Conservation (phyloP, 164 flowering plant species). For the Cinnamomum chago region DNA sequence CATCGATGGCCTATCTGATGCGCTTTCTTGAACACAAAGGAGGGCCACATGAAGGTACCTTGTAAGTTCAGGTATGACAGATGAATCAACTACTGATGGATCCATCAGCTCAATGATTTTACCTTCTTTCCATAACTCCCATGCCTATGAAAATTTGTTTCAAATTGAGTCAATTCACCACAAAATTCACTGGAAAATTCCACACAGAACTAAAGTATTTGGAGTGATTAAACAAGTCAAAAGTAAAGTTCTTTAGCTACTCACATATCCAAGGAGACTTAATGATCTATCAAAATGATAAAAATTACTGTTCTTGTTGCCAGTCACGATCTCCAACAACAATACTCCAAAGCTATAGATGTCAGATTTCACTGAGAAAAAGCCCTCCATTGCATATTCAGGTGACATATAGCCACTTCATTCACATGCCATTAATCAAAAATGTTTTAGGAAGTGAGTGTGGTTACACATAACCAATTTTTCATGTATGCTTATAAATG, state of each 20-base stretch:
- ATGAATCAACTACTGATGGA: not conserved
- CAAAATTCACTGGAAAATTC: not conserved
- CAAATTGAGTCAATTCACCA: not conserved
- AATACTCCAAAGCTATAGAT: conserved; percentile 13
- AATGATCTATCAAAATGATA: not conserved
- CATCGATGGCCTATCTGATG: not conserved
- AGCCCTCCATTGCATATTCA: conserved; percentile 8
- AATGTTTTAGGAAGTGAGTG: not conserved
- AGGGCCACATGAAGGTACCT: conserved; percentile 13
- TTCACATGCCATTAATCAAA: not conserved
- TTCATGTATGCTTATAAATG: not conserved
- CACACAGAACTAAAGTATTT: not conserved
- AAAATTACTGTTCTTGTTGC: conserved; percentile 28
- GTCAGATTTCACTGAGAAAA: conserved; percentile 8
- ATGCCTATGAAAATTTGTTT: conserved; percentile 2
- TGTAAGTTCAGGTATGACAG: not conserved
- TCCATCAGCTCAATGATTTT: conserved; percentile 9
- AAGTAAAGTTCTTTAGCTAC: not conserved
- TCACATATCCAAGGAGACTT: conserved; percentile 1
- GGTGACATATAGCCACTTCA: conserved; percentile 14
- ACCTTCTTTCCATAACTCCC: conserved; percentile 13
- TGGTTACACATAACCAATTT: not conserved
- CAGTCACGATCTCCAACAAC: conserved; percentile 13
- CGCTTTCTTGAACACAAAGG: conserved; percentile 14
- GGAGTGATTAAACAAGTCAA: not conserved